Evolutionary conservation across 129 eudicot species (phyloP), one percentile per base, ranked within the genome.

Genomic region (Tagetes patula): DNA sequence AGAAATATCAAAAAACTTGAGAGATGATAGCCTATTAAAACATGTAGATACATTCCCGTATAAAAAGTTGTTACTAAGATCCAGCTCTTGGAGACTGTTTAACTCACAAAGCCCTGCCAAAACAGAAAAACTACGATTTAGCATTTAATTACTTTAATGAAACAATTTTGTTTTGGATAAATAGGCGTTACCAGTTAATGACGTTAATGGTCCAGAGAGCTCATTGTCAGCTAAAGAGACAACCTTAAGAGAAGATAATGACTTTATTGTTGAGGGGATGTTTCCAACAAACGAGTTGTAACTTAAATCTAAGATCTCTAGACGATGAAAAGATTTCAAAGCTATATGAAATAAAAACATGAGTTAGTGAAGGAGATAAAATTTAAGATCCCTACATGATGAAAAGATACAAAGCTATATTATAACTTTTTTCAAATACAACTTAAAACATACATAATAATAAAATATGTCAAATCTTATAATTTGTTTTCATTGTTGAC

Each of bases 271-370:
- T 7, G 78, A 72, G 13, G 82, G 82, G 33, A 79, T 65, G 66
- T 78, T 78, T 30, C 82, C 82, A 49, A n/a, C 32, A 53, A 79
- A 34, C 4, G 11, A 2, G 43, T 65, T 71, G 2, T 0, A 1
- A 50, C 55, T 71, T 67, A 78, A 41, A 43, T 78, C 75, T 61
- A 77, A 62, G 65, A 70, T 52, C 65, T 70, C 47, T 5, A 77
- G 53, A 77, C 31, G 30, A 37, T 32, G 65, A 7, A 62, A 71
- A 38, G 70, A 62, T 70, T 76, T 47, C 9, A 77, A 70, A 60
- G 70, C 76, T 69, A 8, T 1, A 50, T 78, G 37, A 65, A 33
- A 40, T 2, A 60, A 10, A 10, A 5, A 6, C n/a, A n/a, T n/a
- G n/a, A n/a, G n/a, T n/a, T n/a, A n/a, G n/a, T n/a, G n/a, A n/a